Evolutionary conservation across 441 rosid genomes (phyloP).

Genomic region (Melastoma candidum): DNA sequence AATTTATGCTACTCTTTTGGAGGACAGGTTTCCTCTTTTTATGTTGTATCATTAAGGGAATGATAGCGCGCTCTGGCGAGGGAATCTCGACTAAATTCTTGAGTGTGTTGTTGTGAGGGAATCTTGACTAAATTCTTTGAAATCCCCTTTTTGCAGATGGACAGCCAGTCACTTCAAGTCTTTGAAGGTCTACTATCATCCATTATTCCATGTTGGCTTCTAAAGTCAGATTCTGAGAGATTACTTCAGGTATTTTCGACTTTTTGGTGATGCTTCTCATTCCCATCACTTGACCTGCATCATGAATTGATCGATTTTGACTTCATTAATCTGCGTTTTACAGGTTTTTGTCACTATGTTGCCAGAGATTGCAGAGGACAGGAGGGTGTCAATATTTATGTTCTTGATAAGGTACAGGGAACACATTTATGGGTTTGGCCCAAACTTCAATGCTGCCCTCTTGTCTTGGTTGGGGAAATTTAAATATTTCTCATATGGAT

Average conservation of each 20-base stretch:
- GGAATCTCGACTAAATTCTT: no score
- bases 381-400: slow-evolving; percentile 72
- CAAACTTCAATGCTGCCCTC: slow-evolving; percentile 13
- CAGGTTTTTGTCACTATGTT: slow-evolving; percentile 79
- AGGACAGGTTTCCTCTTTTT: no score
- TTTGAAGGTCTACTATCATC: slow-evolving; percentile 82
- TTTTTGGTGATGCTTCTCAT: no score
- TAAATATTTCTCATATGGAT: no score
- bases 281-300: slow-evolving; percentile 2
- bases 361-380: slow-evolving; percentile 74
- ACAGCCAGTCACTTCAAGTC: slow-evolving; percentile 64
- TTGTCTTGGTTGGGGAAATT: slow-evolving; percentile 1
- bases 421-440: slow-evolving; percentile 7
- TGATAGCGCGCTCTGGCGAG: no score
- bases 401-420: slow-evolving; percentile 65
- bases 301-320: slow-evolving; percentile 10
- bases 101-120: no score
- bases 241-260: no score
- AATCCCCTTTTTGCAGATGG: slow-evolving; percentile 37
- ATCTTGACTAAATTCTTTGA: slow-evolving; percentile 1
- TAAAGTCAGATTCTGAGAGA: slow-evolving; percentile 49
- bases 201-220: slow-evolving; percentile 85
- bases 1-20: no score
- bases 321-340: slow-evolving; percentile 13
- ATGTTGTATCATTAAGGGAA: no score